A percentile compares a stretch with the other conserved stretches of the same genome.
Conservation (phyloP, 129 eudicot genomes). For the Lonicera japonica region DNA sequence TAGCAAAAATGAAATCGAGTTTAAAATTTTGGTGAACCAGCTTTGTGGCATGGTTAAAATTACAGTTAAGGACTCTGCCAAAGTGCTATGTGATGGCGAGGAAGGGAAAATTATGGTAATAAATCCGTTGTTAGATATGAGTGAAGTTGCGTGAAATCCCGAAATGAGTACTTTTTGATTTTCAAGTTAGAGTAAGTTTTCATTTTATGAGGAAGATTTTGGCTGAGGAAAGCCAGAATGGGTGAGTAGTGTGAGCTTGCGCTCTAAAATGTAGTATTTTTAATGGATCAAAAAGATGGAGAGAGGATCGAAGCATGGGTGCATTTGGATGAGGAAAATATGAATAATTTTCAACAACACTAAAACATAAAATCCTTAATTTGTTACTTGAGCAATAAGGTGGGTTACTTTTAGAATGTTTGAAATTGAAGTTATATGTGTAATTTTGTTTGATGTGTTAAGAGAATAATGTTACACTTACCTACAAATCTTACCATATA, state of each 20-base stretch:
- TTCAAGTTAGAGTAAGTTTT: conserved; percentile 33
- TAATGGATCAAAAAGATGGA: conserved; percentile 26
- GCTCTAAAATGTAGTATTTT: conserved; percentile 20
- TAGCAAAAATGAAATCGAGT: conserved; percentile 7
- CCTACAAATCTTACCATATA: too few species aligned
- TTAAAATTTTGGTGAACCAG: not conserved
- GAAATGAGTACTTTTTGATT: conserved; percentile 21
- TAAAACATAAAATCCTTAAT: conserved; percentile 22
- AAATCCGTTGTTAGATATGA: conserved; percentile 20
- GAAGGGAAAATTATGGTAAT: conserved; percentile 6
- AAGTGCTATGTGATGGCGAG: too few species aligned
- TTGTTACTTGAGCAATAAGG: too few species aligned
- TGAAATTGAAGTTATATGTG: too few species aligned
- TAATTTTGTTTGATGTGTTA: too few species aligned
- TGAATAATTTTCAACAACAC: conserved; percentile 27
- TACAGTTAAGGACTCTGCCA: conserved; percentile 16
- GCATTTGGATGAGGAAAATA: conserved; percentile 26
- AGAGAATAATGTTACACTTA: too few species aligned
- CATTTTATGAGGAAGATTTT: conserved; percentile 30
- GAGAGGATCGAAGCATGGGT: conserved; percentile 45
- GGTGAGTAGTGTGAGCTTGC: conserved; percentile 14
- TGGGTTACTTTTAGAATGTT: too few species aligned
- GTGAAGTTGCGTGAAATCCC: conserved; percentile 1
- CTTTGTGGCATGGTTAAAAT: conserved; percentile 12
- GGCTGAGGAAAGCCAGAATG: conserved; percentile 28